Evolutionary conservation across 2,329 filamentous ascomycete species (phyloP).

Genomic region (Escovopsis sp.): DNA sequence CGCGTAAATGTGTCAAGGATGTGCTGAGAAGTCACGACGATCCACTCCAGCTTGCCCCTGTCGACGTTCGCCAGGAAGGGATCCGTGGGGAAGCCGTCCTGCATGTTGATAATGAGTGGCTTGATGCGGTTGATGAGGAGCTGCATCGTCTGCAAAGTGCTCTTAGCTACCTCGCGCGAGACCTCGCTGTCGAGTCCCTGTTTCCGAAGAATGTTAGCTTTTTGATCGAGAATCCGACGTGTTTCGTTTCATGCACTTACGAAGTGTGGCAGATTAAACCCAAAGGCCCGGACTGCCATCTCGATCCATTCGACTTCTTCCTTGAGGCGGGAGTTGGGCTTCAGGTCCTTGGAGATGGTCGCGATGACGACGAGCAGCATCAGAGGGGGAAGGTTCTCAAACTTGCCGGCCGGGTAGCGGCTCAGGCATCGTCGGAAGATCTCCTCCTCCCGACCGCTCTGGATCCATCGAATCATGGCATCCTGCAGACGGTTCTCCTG

Average conservation of each 20-base stretch:
- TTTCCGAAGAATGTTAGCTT: slow-evolving; percentile 1
- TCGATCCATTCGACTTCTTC: slow-evolving; percentile 48
- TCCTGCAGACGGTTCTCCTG: slow-evolving; percentile 45
- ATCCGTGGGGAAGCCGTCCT: slow-evolving; percentile 23
- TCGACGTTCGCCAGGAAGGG: slow-evolving; percentile 25
- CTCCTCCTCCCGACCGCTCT: slow-evolving; percentile 46
- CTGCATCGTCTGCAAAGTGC: slow-evolving; percentile 24
- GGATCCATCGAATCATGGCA: slow-evolving; percentile 52
- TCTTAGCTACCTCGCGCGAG: slow-evolving; percentile 22
- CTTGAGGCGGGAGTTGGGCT: slow-evolving; percentile 33
- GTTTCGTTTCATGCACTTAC: slow-evolving; percentile 26
- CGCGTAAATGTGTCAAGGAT: slow-evolving; percentile 19
- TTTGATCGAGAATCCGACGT: background rate
- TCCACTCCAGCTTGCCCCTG: slow-evolving; percentile 24
- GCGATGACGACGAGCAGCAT: slow-evolving; percentile 50
- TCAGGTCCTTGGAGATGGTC: slow-evolving; percentile 45
- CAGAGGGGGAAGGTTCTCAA: slow-evolving; percentile 44
- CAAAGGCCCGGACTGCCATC: slow-evolving; percentile 40
- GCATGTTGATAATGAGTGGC: slow-evolving; percentile 19
- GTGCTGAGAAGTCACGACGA: slow-evolving; percentile 21
- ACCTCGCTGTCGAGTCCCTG: slow-evolving; percentile 25
- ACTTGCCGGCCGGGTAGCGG: slow-evolving; percentile 23
- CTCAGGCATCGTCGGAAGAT: slow-evolving; percentile 38
- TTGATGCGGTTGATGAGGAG: slow-evolving; percentile 21
- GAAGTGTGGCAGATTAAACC: slow-evolving; percentile 30